Percentiles rank a stretch among this genome's conserved stretches.
Conservation (phyloP, 192 early-diverging fungal genomes). For the Backusella morwellensis region DNA sequence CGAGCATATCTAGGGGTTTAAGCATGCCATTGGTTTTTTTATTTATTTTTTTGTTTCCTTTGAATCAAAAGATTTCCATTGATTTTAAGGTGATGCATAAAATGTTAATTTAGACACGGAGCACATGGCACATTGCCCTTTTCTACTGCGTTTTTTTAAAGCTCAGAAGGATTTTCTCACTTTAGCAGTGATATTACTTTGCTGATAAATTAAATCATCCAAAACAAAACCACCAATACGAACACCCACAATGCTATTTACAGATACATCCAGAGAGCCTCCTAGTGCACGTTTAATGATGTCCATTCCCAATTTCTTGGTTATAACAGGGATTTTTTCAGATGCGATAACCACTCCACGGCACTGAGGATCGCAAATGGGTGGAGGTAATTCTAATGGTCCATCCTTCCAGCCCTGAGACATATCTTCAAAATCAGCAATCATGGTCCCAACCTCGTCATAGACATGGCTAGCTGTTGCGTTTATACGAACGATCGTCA, state of each 20-base stretch:
- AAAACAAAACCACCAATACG: slow-evolving; percentile 38
- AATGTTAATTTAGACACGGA: neutral
- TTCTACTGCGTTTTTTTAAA: neutral
- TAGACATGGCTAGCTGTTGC: slow-evolving; percentile 24
- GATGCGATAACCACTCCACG: slow-evolving; percentile 9
- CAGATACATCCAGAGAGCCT: slow-evolving; percentile 42
- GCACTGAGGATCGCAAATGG: neutral
- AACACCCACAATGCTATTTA: slow-evolving; percentile 41
- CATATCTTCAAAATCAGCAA: slow-evolving; percentile 27
- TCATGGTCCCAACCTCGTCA: slow-evolving; percentile 20
- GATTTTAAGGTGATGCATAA: slow-evolving; percentile 7
- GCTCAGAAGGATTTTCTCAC: slow-evolving; percentile 43
- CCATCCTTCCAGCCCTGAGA: slow-evolving; percentile 25
- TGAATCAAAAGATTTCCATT: neutral
- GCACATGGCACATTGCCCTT: neutral
- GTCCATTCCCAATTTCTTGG: slow-evolving; percentile 39
- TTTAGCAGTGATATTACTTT: slow-evolving; percentile 39
- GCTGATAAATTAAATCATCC: slow-evolving; percentile 38
- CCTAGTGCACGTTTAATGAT: slow-evolving; percentile 45
- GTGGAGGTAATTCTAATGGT: slow-evolving; percentile 25
- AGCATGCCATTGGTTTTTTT: slow-evolving; percentile 3
- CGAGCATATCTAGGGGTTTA: neutral
- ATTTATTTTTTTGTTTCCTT: neutral
- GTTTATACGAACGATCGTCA: slow-evolving; percentile 24
- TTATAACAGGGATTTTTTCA: slow-evolving; percentile 28